These are phyloP conservation scores for Vicia sativa DNA, from an alignment of 306 rosid genomes.

Conservation along the genomic window DNA sequence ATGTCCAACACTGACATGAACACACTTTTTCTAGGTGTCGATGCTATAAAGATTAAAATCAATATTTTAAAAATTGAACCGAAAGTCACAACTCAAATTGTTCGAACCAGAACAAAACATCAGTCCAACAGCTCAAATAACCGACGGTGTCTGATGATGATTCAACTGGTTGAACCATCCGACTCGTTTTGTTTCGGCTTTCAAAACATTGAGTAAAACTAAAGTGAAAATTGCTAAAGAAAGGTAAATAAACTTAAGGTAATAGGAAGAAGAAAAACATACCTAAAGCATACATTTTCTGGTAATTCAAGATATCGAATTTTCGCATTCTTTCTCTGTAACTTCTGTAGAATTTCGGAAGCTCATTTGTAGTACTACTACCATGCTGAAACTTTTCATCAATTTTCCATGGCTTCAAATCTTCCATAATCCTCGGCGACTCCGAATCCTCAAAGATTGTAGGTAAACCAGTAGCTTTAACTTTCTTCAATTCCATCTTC, in stretches of 20 bases:
- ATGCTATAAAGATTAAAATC: background rate
- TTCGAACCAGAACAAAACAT: background rate
- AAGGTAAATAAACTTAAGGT: background rate
- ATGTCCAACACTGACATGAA: background rate
- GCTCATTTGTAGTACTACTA: constrained; percentile 56
- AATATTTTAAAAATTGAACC: background rate
- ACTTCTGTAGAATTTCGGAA: constrained; percentile 79
- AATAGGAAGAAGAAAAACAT: constrained; percentile 24
- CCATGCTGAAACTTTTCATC: constrained; percentile 71
- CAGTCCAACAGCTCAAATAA: background rate
- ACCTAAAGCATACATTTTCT: constrained; percentile 95
- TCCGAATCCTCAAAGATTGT: constrained; percentile 93
- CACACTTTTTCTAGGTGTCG: too few species aligned
- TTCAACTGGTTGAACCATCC: background rate
- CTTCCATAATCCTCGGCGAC: constrained; percentile 74
- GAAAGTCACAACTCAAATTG: background rate
- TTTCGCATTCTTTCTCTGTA: constrained; percentile 94
- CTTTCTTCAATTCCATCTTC: constrained; percentile 88
- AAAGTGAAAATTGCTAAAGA: constrained; percentile 8
- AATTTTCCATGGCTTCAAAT: constrained; percentile 93
- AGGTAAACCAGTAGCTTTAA: constrained; percentile 77
- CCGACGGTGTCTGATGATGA: background rate
- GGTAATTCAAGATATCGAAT: constrained; percentile 93
- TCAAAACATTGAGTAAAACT: background rate
- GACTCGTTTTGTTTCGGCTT: background rate